A percentile compares a stretch with the other conserved stretches of the same genome.
phyloP scores from a whole-genome alignment of 768 basidiomycete species.

The Russula abietina region DNA sequence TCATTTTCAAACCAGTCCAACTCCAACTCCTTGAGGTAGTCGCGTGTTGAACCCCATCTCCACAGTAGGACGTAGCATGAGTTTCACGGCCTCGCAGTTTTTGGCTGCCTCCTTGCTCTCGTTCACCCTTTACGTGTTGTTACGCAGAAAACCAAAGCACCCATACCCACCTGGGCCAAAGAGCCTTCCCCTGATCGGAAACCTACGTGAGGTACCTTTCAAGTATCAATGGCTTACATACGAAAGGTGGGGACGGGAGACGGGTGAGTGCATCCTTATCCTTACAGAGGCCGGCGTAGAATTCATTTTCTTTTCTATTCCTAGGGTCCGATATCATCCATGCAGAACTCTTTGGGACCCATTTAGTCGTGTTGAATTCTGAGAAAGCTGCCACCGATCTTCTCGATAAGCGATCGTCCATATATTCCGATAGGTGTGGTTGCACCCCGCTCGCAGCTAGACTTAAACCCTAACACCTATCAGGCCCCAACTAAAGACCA shows the following conservation, averaged over 20 bases:
- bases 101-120: background rate
- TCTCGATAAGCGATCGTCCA: constrained; percentile 30
- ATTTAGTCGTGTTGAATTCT: constrained; percentile 30
- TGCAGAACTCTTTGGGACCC: constrained; percentile 26
- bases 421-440: constrained; percentile 32
- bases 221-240: constrained; percentile 23
- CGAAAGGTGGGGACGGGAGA: constrained; percentile 23
- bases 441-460: too few relatives aligned
- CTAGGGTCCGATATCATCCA: constrained; percentile 29
- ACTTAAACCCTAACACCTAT: background rate
- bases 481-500: constrained; percentile 27
- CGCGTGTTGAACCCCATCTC: background rate
- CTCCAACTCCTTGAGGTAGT: too few relatives aligned
- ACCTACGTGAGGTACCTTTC: constrained; percentile 24
- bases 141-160: background rate
- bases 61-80: background rate
- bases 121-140: background rate
- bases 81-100: background rate
- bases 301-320: background rate
- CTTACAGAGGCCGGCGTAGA: background rate
- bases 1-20: too few relatives aligned
- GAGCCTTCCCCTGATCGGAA: constrained; percentile 25
- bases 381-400: constrained; percentile 30
- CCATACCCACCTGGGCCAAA: constrained; percentile 25
- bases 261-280: constrained; percentile 16